Percentiles rank a stretch among this genome's conserved stretches.
phyloP scores from a whole-genome alignment of 495 filamentous ascomycete species.

The Penicillium chermesinum region DNA sequence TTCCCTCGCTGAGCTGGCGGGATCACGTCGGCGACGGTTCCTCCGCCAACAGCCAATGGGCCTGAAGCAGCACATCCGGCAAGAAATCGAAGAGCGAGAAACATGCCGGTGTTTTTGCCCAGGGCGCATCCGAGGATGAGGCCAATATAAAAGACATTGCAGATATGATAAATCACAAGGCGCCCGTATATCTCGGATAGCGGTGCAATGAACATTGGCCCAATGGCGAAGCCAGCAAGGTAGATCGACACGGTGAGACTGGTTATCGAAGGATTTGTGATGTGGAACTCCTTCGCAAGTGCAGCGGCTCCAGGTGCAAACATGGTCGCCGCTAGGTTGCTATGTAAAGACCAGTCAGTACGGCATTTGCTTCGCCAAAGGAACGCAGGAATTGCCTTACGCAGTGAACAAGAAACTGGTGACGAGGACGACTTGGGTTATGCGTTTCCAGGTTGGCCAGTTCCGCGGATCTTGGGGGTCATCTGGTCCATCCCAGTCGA shows the following conservation, averaged over 20 bases:
- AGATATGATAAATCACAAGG: not conserved
- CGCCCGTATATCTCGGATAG: constrained; percentile 1
- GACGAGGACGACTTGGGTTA: not conserved
- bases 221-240: not conserved
- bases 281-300: not conserved
- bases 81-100: not conserved
- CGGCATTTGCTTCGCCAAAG: not conserved
- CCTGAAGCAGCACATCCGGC: not conserved
- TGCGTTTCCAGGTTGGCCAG: not conserved
- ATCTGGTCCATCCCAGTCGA: not conserved
- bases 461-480: not conserved
- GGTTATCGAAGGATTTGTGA: not conserved
- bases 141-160: not conserved
- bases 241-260: not conserved
- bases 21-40: constrained; percentile 1
- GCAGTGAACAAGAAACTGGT: not conserved
- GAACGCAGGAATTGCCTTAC: not conserved
- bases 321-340: constrained; percentile 2
- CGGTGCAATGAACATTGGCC: not conserved
- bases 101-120: constrained; percentile 1
- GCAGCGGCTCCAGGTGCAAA: not conserved
- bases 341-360: not conserved
- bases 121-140: constrained; percentile 1
- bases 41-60: constrained; percentile 2
- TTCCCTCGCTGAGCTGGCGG: not conserved